Evolutionary conservation across 75 land plant species (phyloP).

Genomic region (Cupressus sempervirens): DNA sequence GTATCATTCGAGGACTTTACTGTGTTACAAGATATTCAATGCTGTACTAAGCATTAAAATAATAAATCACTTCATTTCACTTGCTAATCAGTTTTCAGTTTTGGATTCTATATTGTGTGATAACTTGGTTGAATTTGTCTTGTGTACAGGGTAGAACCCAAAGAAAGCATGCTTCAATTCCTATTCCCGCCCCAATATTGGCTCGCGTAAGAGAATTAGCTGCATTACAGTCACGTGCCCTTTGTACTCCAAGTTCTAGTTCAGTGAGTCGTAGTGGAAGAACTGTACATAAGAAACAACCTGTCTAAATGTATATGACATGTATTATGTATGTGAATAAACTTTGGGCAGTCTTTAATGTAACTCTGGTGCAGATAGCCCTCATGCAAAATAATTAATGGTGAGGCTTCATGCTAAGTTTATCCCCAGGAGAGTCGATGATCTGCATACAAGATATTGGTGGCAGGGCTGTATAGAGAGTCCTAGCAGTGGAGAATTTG

Average conservation of each 20-base stretch:
- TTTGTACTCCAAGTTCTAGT: slow-evolving; percentile 20
- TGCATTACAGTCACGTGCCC: slow-evolving; percentile 44
- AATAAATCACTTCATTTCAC: no score
- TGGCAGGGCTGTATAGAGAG: background rate
- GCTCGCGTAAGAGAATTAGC: slow-evolving; percentile 76
- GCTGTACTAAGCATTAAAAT: no score
- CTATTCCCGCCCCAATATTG: slow-evolving; percentile 67
- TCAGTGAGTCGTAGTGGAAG: slow-evolving; percentile 21
- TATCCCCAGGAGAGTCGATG: background rate
- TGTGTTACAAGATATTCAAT: background rate
- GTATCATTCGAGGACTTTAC: background rate
- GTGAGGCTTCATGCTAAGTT: background rate
- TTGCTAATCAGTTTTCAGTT: background rate
- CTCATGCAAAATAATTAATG: slow-evolving; percentile 1
- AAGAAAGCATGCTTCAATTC: slow-evolving; percentile 58
- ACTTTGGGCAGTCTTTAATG: background rate
- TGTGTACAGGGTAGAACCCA: slow-evolving; percentile 29
- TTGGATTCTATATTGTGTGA: background rate
- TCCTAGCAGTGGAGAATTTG: background rate
- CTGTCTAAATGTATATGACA: slow-evolving; percentile 8
- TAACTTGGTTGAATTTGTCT: background rate
- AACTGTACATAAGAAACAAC: slow-evolving; percentile 31
- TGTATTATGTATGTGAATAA: slow-evolving; percentile 11
- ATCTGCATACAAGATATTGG: background rate
- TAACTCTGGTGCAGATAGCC: background rate